phyloP scores from a whole-genome alignment of 1,284 basidiomycete genomes.

The Heterobasidion irregulare region DNA sequence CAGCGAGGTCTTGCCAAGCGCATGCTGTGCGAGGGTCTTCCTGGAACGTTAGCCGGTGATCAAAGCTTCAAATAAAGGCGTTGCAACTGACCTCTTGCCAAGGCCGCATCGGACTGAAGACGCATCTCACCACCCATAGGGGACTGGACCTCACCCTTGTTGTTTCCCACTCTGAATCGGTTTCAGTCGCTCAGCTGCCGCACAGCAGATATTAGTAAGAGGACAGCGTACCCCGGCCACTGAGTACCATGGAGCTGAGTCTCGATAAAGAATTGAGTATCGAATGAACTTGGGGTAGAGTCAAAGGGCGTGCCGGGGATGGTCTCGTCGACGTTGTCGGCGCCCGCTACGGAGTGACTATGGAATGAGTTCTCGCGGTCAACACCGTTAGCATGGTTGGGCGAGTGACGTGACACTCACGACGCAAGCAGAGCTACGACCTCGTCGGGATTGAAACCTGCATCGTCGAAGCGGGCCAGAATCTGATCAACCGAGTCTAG shows the following conservation, averaged over 20 bases:
- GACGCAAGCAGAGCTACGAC: conserved; percentile 23
- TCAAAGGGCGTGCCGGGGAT: conserved; percentile 18
- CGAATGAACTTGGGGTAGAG: conserved; percentile 24
- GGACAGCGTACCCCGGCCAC: conserved; percentile 2
- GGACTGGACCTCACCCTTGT: not conserved
- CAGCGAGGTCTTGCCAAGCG: conserved; percentile 27
- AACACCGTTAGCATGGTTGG: not conserved
- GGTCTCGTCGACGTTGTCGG: not conserved
- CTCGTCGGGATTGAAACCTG: conserved; percentile 19
- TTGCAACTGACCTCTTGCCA: not conserved
- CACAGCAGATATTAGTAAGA: not conserved
- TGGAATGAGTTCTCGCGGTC: not conserved
- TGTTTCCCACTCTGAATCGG: not conserved
- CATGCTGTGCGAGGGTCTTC: conserved; percentile 22
- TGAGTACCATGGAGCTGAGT: conserved; percentile 10
- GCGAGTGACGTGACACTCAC: conserved; percentile 8
- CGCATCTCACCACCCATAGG: not conserved
- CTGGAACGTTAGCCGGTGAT: conserved; percentile 16
- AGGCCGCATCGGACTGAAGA: not conserved
- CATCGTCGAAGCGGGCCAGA: conserved; percentile 19
- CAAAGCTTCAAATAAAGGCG: not conserved
- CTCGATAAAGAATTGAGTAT: conserved; percentile 33
- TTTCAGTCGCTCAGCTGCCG: not conserved
- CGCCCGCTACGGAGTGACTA: conserved; percentile 10
- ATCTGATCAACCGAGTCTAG: conserved; percentile 19